A percentile compares a stretch with the other conserved stretches of the same genome.
Evolutionary conservation across 495 filamentous ascomycete genomes (phyloP).

Genomic region (Podospora didyma): DNA sequence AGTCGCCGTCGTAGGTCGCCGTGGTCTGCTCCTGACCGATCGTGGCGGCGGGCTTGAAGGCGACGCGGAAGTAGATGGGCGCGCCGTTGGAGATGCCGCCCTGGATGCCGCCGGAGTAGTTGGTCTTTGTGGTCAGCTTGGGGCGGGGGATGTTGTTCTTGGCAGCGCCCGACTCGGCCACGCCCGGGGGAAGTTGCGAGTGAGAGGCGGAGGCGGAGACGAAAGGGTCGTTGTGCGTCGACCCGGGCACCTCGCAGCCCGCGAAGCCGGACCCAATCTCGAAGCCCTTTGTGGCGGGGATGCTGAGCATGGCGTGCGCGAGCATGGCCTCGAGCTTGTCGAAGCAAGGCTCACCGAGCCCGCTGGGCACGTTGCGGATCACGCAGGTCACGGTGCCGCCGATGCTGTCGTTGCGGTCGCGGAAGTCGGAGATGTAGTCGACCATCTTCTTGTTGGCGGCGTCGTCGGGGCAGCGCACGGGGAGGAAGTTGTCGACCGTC

Average conservation of each 20-base stretch:
- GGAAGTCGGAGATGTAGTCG: constrained; percentile 72
- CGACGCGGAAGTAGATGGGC: constrained; percentile 90
- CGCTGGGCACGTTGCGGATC: constrained; percentile 82
- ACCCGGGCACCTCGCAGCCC: constrained; percentile 83
- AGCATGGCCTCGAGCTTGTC: constrained; percentile 94
- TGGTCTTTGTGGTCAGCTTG: constrained; percentile 81
- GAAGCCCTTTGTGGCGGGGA: constrained; percentile 96
- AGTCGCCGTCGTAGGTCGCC: constrained; percentile 66
- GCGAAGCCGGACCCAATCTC: constrained; percentile 94
- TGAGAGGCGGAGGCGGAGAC: constrained; percentile 47
- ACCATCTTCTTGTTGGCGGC: constrained; percentile 68
- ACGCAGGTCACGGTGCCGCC: constrained; percentile 96
- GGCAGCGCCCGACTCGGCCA: constrained; percentile 33
- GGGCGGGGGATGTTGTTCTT: constrained; percentile 35
- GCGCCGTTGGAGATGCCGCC: constrained; percentile 96
- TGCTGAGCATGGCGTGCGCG: constrained; percentile 94
- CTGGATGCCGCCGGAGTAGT: constrained; percentile 95
- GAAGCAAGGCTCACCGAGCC: constrained; percentile 92
- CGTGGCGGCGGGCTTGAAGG: constrained; percentile 93
- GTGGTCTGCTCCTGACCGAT: constrained; percentile 91
- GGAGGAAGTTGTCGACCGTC: constrained; percentile 77
- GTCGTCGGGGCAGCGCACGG: constrained; percentile 79
- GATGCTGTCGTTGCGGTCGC: constrained; percentile 83
- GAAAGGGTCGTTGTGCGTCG: constrained; percentile 91
- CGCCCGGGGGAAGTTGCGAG: constrained; percentile 21